Conservation (phyloP, 441 rosid genomes). For the Erodium trifolium region DNA sequence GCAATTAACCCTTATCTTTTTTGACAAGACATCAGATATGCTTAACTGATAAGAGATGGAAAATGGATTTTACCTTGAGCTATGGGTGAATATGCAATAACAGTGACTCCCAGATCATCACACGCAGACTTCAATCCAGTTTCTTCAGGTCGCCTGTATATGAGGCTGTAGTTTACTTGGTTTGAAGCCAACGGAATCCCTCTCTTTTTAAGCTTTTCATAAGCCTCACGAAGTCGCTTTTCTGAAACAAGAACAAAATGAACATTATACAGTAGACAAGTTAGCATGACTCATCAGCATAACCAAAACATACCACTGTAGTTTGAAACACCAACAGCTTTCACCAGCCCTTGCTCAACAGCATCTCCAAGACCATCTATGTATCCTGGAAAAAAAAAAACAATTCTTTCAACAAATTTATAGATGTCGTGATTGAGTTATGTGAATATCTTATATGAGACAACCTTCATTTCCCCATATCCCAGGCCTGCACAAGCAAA, state of each 20-base stretch:
- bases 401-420: neutral
- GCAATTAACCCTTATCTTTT: too few species aligned
- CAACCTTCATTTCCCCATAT: conserved; percentile 97
- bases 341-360: conserved; percentile 88
- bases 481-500: conserved; percentile 78
- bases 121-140: conserved; percentile 85
- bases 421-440: conserved; percentile 5
- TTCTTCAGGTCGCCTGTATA: conserved; percentile 77
- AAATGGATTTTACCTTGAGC: conserved; percentile 52
- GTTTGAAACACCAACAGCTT: conserved; percentile 98
- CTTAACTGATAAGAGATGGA: too few species aligned
- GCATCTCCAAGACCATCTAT: conserved; percentile 98
- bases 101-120: conserved; percentile 82
- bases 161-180: conserved; percentile 96
- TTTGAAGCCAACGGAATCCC: conserved; percentile 91
- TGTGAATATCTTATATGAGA: conserved; percentile 14
- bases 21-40: too few species aligned
- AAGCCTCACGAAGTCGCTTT: conserved; percentile 72
- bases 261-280: neutral
- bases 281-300: conserved; percentile 1
- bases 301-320: conserved; percentile 51
- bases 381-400: conserved; percentile 56
- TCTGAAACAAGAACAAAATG: conserved; percentile 32
- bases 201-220: conserved; percentile 68
- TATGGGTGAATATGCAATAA: conserved; percentile 89